Base-by-base conservation (phyloP, 495 filamentous ascomycete species). In the Penicillium malachiteum region DNA sequence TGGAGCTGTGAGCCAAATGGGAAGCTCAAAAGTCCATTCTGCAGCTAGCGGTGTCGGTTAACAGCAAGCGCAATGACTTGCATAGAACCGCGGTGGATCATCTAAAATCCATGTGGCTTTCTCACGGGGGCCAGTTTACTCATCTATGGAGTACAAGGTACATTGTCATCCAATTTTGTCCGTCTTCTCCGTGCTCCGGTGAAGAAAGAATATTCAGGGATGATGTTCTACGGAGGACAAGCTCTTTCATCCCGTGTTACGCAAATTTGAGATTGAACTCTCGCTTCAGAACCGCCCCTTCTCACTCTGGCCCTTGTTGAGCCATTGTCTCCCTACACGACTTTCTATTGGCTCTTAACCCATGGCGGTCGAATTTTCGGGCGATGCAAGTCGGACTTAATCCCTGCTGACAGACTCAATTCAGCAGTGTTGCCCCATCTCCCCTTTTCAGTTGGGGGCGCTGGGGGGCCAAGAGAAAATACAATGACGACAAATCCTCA, bases 311-410 rank as follows among this genome's bases (percentile, higher is more conserved):
- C 21, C 21, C 4, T 26, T 26, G 21, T 26, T 26, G 21, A 26
- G 21, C 21, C 4, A 1, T 26, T 26, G 21, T 26, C 21, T 26
- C 21, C 21, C n/a, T 17, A 13, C 44, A 16, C 16, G 42, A 33
- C 51, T 26, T 32, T 30, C 46, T 42, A 47, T 54, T 37, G 52
- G 46, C 52, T 47, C 52, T 54, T 14, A n/a, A 10, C 17, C 47
- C 17, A 38, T 32, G 17, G 30, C 30, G 21, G n/a, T 56, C 30
- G 50, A 34, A 50, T 9, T 37, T 37, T 37, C 34, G 34, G 21
- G 34, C 34, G 34, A 9, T 37, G 34, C 34, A 37, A 5, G 34
- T 37, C 34, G 34, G 34, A 37, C 1, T 37, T 37, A 37, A 37
- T 37, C 21, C 21, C 21, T 26, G 34, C 34, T 37, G 34, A 37